Evolutionary conservation across 495 filamentous ascomycete genomes (phyloP).

Genomic region (Aspergillus diversus): DNA sequence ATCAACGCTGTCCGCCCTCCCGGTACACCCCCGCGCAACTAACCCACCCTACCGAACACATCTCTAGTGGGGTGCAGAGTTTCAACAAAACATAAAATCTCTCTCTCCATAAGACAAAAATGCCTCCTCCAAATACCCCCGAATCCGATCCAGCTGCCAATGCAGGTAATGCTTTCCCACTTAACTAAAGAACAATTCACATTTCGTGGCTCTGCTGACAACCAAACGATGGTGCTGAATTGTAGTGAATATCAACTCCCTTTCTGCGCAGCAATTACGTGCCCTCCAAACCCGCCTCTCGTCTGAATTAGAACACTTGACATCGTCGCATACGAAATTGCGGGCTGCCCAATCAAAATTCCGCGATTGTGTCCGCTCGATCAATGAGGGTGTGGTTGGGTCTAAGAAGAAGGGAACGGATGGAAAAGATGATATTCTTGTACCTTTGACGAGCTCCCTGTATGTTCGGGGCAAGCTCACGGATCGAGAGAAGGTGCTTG

Average conservation of each 20-base stretch:
- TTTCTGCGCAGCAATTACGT: slow-evolving; percentile 60
- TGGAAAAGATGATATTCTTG: slow-evolving; percentile 65
- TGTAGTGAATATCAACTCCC: slow-evolving; percentile 65
- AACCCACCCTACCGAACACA: no score
- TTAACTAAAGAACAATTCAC: not conserved
- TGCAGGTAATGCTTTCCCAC: slow-evolving; percentile 15
- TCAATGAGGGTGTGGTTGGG: slow-evolving; percentile 62
- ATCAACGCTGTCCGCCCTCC: no score
- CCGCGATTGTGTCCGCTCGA: slow-evolving; percentile 78
- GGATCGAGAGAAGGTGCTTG: slow-evolving; percentile 78
- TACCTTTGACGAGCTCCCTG: slow-evolving; percentile 89
- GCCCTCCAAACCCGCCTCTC: slow-evolving; percentile 92
- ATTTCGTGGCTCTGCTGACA: not conserved
- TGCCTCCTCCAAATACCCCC: slow-evolving; percentile 26
- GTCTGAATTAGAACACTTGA: slow-evolving; percentile 92
- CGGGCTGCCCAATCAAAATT: slow-evolving; percentile 90
- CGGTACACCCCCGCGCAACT: no score
- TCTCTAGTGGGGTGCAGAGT: no score
- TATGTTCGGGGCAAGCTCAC: slow-evolving; percentile 87
- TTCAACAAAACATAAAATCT: no score
- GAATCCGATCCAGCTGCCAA: slow-evolving; percentile 26
- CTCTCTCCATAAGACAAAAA: not conserved
- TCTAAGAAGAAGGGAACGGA: slow-evolving; percentile 41
- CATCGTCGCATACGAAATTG: slow-evolving; percentile 82
- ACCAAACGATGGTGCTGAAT: not conserved